These are phyloP conservation scores for Prunus yedoensis DNA, from an alignment of 331 rosid genomes.

Conservation along the genomic window DNA sequence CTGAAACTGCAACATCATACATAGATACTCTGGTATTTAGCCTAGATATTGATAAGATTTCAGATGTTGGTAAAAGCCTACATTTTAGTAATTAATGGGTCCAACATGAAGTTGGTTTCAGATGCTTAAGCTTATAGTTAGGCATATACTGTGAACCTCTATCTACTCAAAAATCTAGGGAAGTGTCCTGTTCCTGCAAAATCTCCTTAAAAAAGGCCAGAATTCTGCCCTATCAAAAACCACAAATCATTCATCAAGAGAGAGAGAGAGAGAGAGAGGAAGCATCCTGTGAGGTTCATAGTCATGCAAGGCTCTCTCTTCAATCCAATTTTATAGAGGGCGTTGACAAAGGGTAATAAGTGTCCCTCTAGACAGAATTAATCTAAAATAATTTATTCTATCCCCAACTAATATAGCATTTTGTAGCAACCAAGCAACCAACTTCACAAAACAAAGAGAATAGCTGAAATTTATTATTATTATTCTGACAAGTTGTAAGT, in stretches of 20 bases:
- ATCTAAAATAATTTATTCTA: conserved; percentile 46
- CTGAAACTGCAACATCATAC: conserved; percentile 29
- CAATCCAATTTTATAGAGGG: conserved; percentile 30
- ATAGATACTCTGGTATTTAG: conserved; percentile 41
- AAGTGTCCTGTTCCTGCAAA: conserved; percentile 32
- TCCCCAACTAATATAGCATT: conserved; percentile 64
- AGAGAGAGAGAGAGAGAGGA: conserved; percentile 37
- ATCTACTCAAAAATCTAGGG: conserved; percentile 61
- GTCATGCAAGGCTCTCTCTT: conserved; percentile 39
- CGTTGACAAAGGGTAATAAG: conserved; percentile 54
- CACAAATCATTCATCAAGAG: conserved; percentile 18
- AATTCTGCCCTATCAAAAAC: conserved; percentile 40
- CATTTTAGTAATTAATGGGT: conserved; percentile 44
- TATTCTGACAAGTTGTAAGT: conserved; percentile 18
- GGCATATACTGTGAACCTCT: conserved; percentile 44
- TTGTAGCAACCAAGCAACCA: conserved; percentile 56
- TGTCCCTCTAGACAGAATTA: conserved; percentile 47
- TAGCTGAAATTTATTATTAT: conserved; percentile 26
- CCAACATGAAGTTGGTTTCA: conserved; percentile 33
- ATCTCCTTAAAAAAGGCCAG: conserved; percentile 58
- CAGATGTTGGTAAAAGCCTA: conserved; percentile 32
- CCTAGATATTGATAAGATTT: conserved; percentile 52
- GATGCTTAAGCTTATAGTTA: conserved; percentile 36
- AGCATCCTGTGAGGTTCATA: conserved; percentile 56
- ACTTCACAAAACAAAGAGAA: conserved; percentile 35